phyloP scores from a whole-genome alignment of 1,139 yeast genomes.

The Nakaseomyces bracarensis region DNA sequence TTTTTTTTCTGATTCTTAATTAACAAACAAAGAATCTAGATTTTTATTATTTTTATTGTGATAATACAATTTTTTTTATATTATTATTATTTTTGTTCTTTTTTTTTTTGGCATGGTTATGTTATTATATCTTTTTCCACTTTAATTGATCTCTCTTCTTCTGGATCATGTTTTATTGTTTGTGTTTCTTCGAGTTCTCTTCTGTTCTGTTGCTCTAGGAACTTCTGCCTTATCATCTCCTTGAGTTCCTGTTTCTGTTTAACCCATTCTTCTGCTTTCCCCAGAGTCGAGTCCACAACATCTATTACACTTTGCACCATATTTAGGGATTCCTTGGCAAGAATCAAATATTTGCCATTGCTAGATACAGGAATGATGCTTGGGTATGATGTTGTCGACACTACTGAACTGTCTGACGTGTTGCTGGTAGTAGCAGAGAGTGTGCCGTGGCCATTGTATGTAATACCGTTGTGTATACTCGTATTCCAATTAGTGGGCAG shows the following conservation, averaged over 20 bases:
- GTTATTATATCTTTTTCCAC: background rate
- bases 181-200: background rate
- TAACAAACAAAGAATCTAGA: too few species aligned
- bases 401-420: too few species aligned
- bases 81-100: too few species aligned
- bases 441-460: conserved; percentile 1
- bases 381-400: conserved; percentile 2
- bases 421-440: too few species aligned
- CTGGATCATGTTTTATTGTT: background rate
- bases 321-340: conserved; percentile 84
- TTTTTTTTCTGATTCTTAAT: too few species aligned
- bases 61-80: too few species aligned
- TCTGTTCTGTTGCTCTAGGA: conserved; percentile 18
- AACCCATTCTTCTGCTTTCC: conserved; percentile 79
- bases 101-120: too few species aligned
- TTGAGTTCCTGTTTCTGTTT: conserved; percentile 38
- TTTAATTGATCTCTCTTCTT: background rate
- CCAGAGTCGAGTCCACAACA: conserved; percentile 77
- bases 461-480: conserved; percentile 26
- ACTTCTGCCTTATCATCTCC: conserved; percentile 26
- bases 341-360: conserved; percentile 60
- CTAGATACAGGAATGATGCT: conserved; percentile 6
- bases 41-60: too few species aligned
- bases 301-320: conserved; percentile 77
- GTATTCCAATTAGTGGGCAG: conserved; percentile 62